Evolutionary conservation across 176 grass and related monocot species (phyloP), one percentile per base, ranked within the genome.

Genomic region (Carex littledalei): DNA sequence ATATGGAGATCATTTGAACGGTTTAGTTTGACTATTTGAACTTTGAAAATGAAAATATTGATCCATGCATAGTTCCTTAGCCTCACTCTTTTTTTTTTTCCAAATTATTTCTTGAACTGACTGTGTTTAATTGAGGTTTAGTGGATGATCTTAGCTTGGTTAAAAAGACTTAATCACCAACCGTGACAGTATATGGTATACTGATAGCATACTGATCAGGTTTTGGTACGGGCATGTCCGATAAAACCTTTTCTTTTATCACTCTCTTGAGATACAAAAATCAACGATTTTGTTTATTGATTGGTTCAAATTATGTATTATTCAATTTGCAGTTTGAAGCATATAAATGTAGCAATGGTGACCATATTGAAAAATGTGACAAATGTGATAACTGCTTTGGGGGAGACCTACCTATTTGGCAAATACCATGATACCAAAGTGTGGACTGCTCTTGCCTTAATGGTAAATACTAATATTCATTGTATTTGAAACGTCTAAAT

Each of bases 311-410:
- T 74, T 76, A 47, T 47, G 41, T 50, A 18, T 71, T 71, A 71
- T 92, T 2, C 22, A 67, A 22, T 78, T 86, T 98, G 84, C 92
- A 98, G 95, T 84, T 89, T 98, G 85, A 98, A 92, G 77, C 91
- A 98, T 80, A 95, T 98, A 63, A 98, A 98, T 89, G 95, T 98
- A 84, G 95, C 95, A 17, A 98, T 98, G 93, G 67, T 98, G 87
- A 95, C 95, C 37, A 89, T 98, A 87, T 29, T 98, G 86, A 98
- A 98, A 90, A 98, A 98, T 84, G 86, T 93, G 0, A 91, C 95
- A 35, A 98, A 98, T 90, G 93, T 98, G 10, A 86, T 98, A 54
- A 95, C 95, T 89, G 95, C 95, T 87, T 87, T 92, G 67, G 95
- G 95, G 24, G 93, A 98, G 91, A 93, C 89, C 18, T 98, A 98